Evolutionary conservation across 768 basidiomycete species (phyloP).

Genomic region (Lactarius trivialis): DNA sequence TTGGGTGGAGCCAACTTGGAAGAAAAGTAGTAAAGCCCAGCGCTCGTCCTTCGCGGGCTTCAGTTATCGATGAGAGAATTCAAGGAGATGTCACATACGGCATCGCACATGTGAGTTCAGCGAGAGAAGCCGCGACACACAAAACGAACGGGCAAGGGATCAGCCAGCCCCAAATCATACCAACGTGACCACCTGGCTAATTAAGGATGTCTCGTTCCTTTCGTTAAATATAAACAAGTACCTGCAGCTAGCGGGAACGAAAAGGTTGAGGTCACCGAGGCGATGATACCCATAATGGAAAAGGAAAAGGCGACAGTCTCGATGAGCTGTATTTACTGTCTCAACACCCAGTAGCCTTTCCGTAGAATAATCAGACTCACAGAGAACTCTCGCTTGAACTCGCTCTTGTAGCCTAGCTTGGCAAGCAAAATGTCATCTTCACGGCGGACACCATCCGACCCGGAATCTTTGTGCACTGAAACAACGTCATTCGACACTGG

Average conservation of each 20-base stretch:
- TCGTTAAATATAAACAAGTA: constrained; percentile 26
- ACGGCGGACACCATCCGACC: not conserved
- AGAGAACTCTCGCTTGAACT: constrained; percentile 71
- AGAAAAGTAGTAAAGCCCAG: constrained; percentile 74
- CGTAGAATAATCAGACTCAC: constrained; percentile 32
- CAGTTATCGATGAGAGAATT: not conserved
- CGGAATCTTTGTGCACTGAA: not conserved
- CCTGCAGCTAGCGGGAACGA: constrained; percentile 58
- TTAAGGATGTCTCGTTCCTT: not conserved
- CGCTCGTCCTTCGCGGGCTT: constrained; percentile 51
- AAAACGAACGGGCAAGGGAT: constrained; percentile 65
- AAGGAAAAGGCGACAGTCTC: constrained; percentile 64
- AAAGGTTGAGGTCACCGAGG: constrained; percentile 60
- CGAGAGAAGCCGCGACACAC: constrained; percentile 63
- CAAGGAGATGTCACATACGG: constrained; percentile 38
- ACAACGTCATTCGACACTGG: not conserved
- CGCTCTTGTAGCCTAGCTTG: constrained; percentile 61
- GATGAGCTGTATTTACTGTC: constrained; percentile 37
- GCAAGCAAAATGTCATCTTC: constrained; percentile 56
- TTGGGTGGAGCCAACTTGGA: constrained; percentile 62
- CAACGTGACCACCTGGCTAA: constrained; percentile 59
- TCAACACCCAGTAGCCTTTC: not conserved
- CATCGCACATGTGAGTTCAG: constrained; percentile 68
- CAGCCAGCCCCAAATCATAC: constrained; percentile 73
- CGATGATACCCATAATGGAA: constrained; percentile 67